Evolutionary conservation across 2,329 filamentous ascomycete genomes (phyloP).

Genomic region (Fusarium poae): DNA sequence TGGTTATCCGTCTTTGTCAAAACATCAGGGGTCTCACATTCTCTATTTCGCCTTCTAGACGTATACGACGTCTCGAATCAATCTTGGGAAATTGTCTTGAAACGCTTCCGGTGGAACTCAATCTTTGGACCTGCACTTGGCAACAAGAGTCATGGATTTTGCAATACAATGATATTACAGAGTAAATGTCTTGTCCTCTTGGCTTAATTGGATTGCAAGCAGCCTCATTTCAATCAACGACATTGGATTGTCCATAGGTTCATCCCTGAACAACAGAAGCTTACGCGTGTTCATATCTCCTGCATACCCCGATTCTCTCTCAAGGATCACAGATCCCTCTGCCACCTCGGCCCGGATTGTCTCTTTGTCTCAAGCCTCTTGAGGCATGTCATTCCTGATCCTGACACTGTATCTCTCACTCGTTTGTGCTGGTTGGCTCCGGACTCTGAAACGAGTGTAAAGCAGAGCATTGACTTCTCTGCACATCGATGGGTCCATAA

Average conservation of each 20-base stretch:
- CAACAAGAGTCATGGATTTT: conserved; percentile 14
- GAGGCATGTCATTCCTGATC: conserved; percentile 28
- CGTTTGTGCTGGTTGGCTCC: conserved; percentile 36
- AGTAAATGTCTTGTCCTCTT: conserved; percentile 26
- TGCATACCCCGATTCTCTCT: conserved; percentile 1
- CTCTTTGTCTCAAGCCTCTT: conserved; percentile 28
- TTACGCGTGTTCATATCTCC: conserved; percentile 39
- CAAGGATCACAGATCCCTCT: conserved; percentile 23
- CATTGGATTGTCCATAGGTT: not conserved
- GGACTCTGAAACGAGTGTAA: conserved; percentile 40
- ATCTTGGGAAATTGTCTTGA: conserved; percentile 41
- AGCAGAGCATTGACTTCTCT: conserved; percentile 37
- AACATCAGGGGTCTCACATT: conserved; percentile 37
- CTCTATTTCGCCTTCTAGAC: conserved; percentile 31
- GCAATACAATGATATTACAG: conserved; percentile 18
- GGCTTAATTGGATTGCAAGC: conserved; percentile 5
- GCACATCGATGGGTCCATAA: conserved; percentile 34
- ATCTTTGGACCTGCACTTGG: conserved; percentile 20
- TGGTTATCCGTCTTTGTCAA: conserved; percentile 37
- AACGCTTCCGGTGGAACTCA: conserved; percentile 29
- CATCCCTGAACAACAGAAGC: conserved; percentile 15
- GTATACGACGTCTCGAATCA: conserved; percentile 37
- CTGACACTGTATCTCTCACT: conserved; percentile 43
- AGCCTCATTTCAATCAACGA: conserved; percentile 8
- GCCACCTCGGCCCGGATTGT: conserved; percentile 30